Evolutionary conservation across 306 rosid genomes (phyloP).

Genomic region (Vigna reflexopilosa): DNA sequence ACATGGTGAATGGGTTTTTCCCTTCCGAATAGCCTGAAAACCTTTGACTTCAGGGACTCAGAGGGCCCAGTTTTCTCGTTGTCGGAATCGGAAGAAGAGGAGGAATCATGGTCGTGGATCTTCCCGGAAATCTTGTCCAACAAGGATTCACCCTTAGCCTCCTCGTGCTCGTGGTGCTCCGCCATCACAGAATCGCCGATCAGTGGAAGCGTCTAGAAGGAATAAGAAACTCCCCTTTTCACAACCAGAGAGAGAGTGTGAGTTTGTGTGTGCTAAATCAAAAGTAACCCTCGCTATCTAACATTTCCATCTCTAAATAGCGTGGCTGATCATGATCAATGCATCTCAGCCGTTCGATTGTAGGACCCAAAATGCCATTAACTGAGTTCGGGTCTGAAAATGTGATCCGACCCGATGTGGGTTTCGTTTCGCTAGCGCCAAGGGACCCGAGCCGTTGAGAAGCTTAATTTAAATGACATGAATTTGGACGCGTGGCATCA

Average conservation of each 20-base stretch:
- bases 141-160: slow-evolving; percentile 60
- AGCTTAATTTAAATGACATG: slow-evolving; percentile 7
- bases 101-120: slow-evolving; percentile 73
- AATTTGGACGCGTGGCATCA: slow-evolving; percentile 45
- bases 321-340: neutral
- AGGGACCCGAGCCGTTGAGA: slow-evolving; percentile 40
- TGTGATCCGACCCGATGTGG: neutral
- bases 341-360: slow-evolving; percentile 50
- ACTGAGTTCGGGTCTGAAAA: neutral
- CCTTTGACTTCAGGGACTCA: slow-evolving; percentile 59
- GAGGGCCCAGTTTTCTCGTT: slow-evolving; percentile 51
- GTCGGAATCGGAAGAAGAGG: slow-evolving; percentile 74
- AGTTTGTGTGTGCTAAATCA: neutral
- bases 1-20: slow-evolving; percentile 82
- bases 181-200: slow-evolving; percentile 45
- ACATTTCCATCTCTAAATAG: slow-evolving; percentile 47
- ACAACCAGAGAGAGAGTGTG: neutral
- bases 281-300: neutral
- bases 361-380: neutral
- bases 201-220: slow-evolving; percentile 47
- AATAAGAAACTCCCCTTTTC: slow-evolving; percentile 38
- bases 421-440: slow-evolving; percentile 26
- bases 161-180: slow-evolving; percentile 63
- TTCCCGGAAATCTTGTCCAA: slow-evolving; percentile 74
- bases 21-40: slow-evolving; percentile 85